These are phyloP conservation scores for Colletotrichum sp. DNA, from an alignment of 2,329 filamentous ascomycete species.

Conservation along the genomic window DNA sequence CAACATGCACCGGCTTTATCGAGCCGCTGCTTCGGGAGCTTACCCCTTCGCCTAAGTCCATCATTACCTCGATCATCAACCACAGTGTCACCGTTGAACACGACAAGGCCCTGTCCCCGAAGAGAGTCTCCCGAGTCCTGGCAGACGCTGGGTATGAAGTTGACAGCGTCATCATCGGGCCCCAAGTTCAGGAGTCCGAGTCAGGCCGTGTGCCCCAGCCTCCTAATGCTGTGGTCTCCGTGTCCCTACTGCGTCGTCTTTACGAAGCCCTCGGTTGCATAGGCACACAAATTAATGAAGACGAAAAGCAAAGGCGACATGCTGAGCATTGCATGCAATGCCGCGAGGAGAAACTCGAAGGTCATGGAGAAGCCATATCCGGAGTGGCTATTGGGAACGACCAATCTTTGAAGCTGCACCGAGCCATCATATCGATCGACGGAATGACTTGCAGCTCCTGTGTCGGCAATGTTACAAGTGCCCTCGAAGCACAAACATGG, in stretches of 20 bases:
- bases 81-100: conserved; percentile 71
- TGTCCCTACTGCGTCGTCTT: not conserved
- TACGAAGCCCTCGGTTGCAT: not conserved
- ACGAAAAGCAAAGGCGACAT: not conserved
- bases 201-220: not conserved
- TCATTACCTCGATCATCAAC: conserved; percentile 68
- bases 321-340: not conserved
- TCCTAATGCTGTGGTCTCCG: not conserved
- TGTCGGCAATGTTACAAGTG: conserved; percentile 65
- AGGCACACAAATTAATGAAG: not conserved
- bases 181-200: not conserved
- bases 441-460: conserved; percentile 80
- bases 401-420: conserved; percentile 13
- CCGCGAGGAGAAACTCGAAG: not conserved
- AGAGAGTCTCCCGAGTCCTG: conserved; percentile 49
- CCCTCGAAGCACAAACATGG: conserved; percentile 62
- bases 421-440: conserved; percentile 62
- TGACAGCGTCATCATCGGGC: conserved; percentile 62
- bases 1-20: conserved; percentile 75
- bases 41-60: conserved; percentile 63
- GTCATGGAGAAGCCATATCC: not conserved
- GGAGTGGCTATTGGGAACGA: conserved; percentile 35
- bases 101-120: conserved; percentile 38
- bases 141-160: conserved; percentile 55
- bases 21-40: conserved; percentile 57